Conservation (phyloP, 768 basidiomycete genomes). For the Amanita jacksonii region DNA sequence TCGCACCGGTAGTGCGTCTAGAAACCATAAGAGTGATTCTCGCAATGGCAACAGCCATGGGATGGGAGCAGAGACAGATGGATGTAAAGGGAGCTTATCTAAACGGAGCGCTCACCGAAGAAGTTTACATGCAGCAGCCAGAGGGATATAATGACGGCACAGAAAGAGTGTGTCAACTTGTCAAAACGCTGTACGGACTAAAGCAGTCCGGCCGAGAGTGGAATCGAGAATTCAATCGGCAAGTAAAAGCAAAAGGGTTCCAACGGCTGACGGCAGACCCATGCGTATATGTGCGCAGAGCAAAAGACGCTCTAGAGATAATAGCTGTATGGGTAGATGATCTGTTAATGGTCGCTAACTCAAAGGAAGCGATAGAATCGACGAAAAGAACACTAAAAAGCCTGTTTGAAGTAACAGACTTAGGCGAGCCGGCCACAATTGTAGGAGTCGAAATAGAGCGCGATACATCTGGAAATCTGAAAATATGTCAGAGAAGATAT, state of each 20-base stretch:
- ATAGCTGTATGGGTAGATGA: conserved; percentile 23
- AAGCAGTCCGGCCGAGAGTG: conserved; percentile 22
- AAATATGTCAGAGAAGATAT: background rate
- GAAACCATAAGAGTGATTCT: conserved; percentile 14
- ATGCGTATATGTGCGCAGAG: conserved; percentile 14
- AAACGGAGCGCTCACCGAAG: conserved; percentile 20
- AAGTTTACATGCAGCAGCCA: conserved; percentile 24
- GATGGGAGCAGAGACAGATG: conserved; percentile 20
- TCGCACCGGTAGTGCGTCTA: conserved; percentile 11
- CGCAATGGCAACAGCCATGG: conserved; percentile 11
- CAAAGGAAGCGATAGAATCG: conserved; percentile 4
- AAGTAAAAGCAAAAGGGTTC: conserved; percentile 16
- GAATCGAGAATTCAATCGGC: conserved; percentile 17
- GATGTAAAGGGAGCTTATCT: conserved; percentile 22
- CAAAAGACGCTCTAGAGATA: conserved; percentile 8
- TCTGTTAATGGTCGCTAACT: conserved; percentile 13
- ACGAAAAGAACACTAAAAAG: conserved; percentile 9
- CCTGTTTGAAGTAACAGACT: conserved; percentile 14
- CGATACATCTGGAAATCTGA: background rate
- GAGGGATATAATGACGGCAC: conserved; percentile 16
- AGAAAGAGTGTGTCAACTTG: conserved; percentile 12
- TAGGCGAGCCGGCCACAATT: conserved; percentile 17
- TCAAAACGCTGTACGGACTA: conserved; percentile 18
- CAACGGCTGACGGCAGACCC: conserved; percentile 11
- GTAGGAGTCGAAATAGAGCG: conserved; percentile 19